Evolutionary conservation across 2,329 filamentous ascomycete species (phyloP).

Genomic region (Chaetomium sp.): DNA sequence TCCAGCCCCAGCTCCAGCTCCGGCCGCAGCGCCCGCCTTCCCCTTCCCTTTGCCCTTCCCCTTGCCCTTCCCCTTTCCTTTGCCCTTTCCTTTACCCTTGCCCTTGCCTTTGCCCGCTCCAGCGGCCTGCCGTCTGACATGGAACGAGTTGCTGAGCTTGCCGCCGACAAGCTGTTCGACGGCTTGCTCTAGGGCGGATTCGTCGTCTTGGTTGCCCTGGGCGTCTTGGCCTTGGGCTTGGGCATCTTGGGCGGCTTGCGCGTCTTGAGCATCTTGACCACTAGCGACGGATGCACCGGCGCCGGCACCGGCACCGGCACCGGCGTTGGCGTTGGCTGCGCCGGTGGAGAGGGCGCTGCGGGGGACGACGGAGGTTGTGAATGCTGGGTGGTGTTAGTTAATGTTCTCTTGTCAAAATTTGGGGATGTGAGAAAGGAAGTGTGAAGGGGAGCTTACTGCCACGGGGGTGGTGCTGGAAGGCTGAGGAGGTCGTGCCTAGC

Average conservation of each 20-base stretch:
- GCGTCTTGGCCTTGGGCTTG: neutral
- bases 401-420: neutral
- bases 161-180: neutral
- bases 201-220: neutral
- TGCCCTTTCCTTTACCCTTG: neutral
- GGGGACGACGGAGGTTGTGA: slow-evolving; percentile 3
- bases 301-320: neutral
- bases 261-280: neutral
- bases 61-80: slow-evolving; percentile 2
- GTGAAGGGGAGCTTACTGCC: neutral
- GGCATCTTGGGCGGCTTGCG: neutral
- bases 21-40: slow-evolving; percentile 2
- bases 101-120: neutral
- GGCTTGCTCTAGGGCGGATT: neutral
- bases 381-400: neutral
- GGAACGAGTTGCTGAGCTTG: neutral
- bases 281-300: neutral
- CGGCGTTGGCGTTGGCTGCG: neutral
- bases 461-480: neutral
- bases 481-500: neutral
- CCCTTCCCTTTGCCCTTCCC: slow-evolving; percentile 6
- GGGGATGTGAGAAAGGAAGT: neutral
- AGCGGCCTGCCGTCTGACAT: neutral
- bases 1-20: neutral
- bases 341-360: neutral